phyloP scores from a whole-genome alignment of 768 basidiomycete genomes.

The Hygrocybe punicea region DNA sequence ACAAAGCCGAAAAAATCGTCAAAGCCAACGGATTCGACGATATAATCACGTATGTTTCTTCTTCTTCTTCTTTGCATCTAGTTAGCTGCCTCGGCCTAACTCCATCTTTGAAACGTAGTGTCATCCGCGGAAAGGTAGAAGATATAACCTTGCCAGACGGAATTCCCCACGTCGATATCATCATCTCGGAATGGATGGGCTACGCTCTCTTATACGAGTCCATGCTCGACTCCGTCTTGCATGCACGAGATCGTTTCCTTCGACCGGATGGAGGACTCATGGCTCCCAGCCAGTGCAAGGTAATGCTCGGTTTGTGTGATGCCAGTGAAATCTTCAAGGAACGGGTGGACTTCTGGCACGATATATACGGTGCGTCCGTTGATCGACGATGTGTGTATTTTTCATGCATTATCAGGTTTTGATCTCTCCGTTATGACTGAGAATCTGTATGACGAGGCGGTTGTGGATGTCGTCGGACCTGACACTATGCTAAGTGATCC shows the following conservation, averaged over 20 bases:
- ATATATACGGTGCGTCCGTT: slow-evolving; percentile 71
- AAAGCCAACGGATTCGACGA: slow-evolving; percentile 68
- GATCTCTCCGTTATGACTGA: slow-evolving; percentile 80
- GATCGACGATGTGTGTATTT: neutral
- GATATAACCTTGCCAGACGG: slow-evolving; percentile 73
- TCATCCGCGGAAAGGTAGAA: slow-evolving; percentile 89
- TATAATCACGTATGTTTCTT: slow-evolving; percentile 51
- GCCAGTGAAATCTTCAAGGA: slow-evolving; percentile 73
- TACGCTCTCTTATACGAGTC: slow-evolving; percentile 90
- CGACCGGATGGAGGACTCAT: slow-evolving; percentile 67
- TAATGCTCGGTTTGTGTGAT: slow-evolving; percentile 82
- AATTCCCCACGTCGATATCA: slow-evolving; percentile 80
- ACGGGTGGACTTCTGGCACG: slow-evolving; percentile 84
- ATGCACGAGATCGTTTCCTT: slow-evolving; percentile 84
- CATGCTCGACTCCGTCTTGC: slow-evolving; percentile 94
- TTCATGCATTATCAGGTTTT: slow-evolving; percentile 55
- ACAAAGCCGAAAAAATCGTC: slow-evolving; percentile 74
- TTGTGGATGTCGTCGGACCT: slow-evolving; percentile 73
- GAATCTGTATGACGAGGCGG: slow-evolving; percentile 73
- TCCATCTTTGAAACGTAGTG: slow-evolving; percentile 26
- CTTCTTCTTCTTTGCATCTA: neutral
- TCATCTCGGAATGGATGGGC: slow-evolving; percentile 98
- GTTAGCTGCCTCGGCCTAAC: neutral
- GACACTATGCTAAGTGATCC: slow-evolving; percentile 64
- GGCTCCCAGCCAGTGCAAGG: slow-evolving; percentile 86